A percentile compares a stretch with the other conserved stretches of the same genome.
Conservation (phyloP, 23 red algal genomes). For the Gracilariopsis chorda region DNA sequence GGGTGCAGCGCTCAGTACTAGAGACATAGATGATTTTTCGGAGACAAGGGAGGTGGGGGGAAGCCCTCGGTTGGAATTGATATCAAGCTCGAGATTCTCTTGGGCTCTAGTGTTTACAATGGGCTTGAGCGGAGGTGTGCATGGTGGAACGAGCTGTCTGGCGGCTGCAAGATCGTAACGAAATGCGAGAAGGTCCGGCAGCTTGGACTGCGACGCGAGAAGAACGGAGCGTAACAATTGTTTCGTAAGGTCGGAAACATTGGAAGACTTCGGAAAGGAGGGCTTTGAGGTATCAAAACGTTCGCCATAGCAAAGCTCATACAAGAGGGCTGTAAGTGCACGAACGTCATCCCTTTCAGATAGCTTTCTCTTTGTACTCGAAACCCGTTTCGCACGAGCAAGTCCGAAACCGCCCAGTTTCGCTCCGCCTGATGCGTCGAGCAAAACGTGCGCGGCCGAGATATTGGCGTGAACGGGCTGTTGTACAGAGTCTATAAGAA, state of each 20-base stretch:
- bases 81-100: constrained; percentile 33
- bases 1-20: neutral
- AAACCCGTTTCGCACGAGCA: constrained; percentile 18
- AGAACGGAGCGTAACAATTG: constrained; percentile 21
- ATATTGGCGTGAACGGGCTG: constrained; percentile 29
- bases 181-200: constrained; percentile 28
- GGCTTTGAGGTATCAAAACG: constrained; percentile 14
- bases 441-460: constrained; percentile 31
- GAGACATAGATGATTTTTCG: neutral
- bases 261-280: neutral
- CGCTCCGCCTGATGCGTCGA: neutral
- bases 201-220: neutral
- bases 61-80: constrained; percentile 7
- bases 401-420: constrained; percentile 30
- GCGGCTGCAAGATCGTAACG: constrained; percentile 69
- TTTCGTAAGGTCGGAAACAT: neutral
- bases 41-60: neutral
- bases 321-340: constrained; percentile 56
- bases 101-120: constrained; percentile 11
- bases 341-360: constrained; percentile 59
- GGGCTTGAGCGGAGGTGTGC: constrained; percentile 19
- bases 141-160: constrained; percentile 58
- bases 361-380: constrained; percentile 24
- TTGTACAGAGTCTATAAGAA: neutral
- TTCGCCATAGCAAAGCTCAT: constrained; percentile 2